Percentiles rank a stretch among this genome's conserved stretches.
Evolutionary conservation across 192 early-diverging fungal species (phyloP).

Genomic region (Coemansia sp.): DNA sequence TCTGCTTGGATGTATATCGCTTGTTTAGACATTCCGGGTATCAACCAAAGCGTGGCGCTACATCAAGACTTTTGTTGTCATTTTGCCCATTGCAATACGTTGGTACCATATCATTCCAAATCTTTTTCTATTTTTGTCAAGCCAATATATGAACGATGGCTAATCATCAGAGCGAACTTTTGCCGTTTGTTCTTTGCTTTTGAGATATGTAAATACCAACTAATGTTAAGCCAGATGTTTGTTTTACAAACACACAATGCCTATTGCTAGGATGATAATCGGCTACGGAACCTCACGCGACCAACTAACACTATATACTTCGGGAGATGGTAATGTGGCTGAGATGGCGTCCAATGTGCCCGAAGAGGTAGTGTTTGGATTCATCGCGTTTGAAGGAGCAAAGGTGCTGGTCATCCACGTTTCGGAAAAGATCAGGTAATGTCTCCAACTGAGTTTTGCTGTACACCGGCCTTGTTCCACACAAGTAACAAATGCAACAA

Average conservation of each 20-base stretch:
- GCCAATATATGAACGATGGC: no score
- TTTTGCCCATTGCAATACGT: no score
- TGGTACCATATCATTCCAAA: no score
- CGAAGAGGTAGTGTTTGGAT: constrained; percentile 41
- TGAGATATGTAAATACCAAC: no score
- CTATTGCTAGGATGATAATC: constrained; percentile 40
- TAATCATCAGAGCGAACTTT: no score
- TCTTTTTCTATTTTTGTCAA: no score
- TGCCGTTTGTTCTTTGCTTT: no score
- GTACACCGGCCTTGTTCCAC: neutral
- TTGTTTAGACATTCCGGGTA: no score
- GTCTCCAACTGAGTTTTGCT: neutral
- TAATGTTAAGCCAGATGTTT: no score
- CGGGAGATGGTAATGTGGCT: constrained; percentile 31
- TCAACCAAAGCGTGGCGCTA: no score
- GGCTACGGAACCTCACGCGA: constrained; percentile 48
- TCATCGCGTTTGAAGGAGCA: constrained; percentile 44
- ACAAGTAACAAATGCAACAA: neutral
- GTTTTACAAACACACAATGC: neutral
- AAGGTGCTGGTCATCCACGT: constrained; percentile 50
- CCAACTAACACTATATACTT: constrained; percentile 36
- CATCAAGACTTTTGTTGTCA: no score
- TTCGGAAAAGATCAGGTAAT: constrained; percentile 52
- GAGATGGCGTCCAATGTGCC: constrained; percentile 47
- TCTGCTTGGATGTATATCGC: no score